Percentiles rank a stretch among this genome's conserved stretches.
These are phyloP conservation scores for Dictyostelium capitatum DNA, from an alignment of 78 protist genomes.

Conservation along the genomic window DNA sequence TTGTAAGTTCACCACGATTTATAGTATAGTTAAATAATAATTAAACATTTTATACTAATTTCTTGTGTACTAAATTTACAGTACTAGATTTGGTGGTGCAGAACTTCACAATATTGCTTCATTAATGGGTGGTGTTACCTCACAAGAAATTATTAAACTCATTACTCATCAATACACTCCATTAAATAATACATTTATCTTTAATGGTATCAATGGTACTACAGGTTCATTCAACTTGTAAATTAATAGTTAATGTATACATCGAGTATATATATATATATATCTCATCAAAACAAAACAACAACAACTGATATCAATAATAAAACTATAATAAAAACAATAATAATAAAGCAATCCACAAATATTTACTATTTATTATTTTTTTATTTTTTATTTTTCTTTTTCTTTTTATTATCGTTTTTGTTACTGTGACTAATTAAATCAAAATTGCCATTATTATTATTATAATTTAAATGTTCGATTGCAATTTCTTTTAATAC, in stretches of 20 bases:
- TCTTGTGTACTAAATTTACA: neutral
- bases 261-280: too few relatives aligned
- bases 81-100: conserved; percentile 78
- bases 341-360: neutral
- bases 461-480: conserved; percentile 17
- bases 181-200: conserved; percentile 86
- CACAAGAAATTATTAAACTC: conserved; percentile 92
- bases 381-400: neutral
- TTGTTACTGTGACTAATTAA: too few relatives aligned
- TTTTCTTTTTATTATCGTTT: neutral
- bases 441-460: too few relatives aligned
- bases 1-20: conserved; percentile 57
- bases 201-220: conserved; percentile 88
- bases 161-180: conserved; percentile 92
- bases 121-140: conserved; percentile 91
- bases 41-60: neutral
- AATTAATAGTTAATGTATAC: neutral
- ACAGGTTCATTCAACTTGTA: conserved; percentile 25
- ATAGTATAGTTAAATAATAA: neutral
- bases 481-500: conserved; percentile 14
- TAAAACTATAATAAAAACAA: too few relatives aligned
- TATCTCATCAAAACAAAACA: neutral
- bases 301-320: neutral
- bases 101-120: conserved; percentile 93
- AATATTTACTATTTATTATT: neutral